phyloP scores from a whole-genome alignment of 805 yeast genomes.

The Kregervanrija pseudodelftensis region DNA sequence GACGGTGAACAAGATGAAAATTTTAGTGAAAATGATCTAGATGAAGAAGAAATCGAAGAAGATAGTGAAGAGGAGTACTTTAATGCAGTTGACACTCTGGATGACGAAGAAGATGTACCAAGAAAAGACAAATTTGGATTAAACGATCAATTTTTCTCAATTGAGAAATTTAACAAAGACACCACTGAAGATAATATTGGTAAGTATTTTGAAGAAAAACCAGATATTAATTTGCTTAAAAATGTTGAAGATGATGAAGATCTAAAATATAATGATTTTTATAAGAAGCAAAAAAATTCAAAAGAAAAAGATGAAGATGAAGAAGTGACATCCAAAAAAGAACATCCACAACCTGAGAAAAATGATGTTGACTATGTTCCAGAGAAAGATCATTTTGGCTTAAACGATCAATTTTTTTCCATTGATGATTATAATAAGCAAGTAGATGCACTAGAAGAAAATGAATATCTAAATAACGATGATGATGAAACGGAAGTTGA shows the following conservation, averaged over 20 bases:
- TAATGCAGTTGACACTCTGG: constrained; percentile 23
- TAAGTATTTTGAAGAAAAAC: too few species aligned
- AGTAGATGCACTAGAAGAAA: constrained; percentile 22
- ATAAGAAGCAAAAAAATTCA: constrained; percentile 13
- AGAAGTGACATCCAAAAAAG: constrained; percentile 21
- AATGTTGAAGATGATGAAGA: constrained; percentile 23
- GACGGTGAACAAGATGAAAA: constrained; percentile 22
- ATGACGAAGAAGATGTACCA: constrained; percentile 21
- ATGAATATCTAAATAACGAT: constrained; percentile 37
- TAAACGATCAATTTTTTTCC: constrained; percentile 79
- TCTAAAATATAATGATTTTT: constrained; percentile 30
- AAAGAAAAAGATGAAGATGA: constrained; percentile 51
- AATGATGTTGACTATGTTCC: constrained; percentile 19
- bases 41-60: constrained; percentile 21
- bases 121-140: constrained; percentile 54
- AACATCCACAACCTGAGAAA: constrained; percentile 12
- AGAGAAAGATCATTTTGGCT: constrained; percentile 49
- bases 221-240: constrained; percentile 11
- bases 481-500: constrained; percentile 46
- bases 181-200: too few species aligned
- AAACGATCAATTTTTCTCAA: constrained; percentile 77
- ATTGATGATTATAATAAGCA: constrained; percentile 59
- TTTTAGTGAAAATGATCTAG: constrained; percentile 12
- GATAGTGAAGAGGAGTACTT: constrained; percentile 24
- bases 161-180: constrained; percentile 54